Conservation (phyloP, 2,329 filamentous ascomycete species). For the Fusarium sulawesiense region DNA sequence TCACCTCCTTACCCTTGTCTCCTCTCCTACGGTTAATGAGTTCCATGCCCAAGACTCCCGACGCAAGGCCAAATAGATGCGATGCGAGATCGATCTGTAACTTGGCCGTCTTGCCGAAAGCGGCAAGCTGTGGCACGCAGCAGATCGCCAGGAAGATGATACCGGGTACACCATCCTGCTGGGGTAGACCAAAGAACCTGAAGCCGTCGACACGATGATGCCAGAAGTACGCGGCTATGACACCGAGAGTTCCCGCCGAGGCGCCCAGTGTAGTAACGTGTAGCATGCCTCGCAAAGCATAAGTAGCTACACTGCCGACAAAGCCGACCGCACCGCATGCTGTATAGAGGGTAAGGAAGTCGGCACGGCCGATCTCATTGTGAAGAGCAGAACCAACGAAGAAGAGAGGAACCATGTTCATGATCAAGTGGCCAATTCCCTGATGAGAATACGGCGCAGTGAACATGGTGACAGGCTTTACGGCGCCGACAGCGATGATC, state of each 20-base stretch:
- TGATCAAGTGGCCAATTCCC: slow-evolving; percentile 65
- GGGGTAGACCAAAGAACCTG: slow-evolving; percentile 67
- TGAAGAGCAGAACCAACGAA: slow-evolving; percentile 75
- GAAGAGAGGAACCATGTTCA: slow-evolving; percentile 75
- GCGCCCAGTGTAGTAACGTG: slow-evolving; percentile 70
- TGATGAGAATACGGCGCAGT: slow-evolving; percentile 78
- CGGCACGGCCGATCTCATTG: slow-evolving; percentile 75
- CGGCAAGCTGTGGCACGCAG: slow-evolving; percentile 62
- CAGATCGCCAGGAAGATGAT: slow-evolving; percentile 65
- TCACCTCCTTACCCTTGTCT: slow-evolving; percentile 31
- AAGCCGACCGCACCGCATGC: slow-evolving; percentile 68
- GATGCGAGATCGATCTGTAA: slow-evolving; percentile 63
- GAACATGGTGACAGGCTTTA: slow-evolving; percentile 70
- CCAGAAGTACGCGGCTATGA: slow-evolving; percentile 72
- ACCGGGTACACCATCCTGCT: slow-evolving; percentile 68
- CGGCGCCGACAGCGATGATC: slow-evolving; percentile 72
- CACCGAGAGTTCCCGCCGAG: slow-evolving; percentile 71
- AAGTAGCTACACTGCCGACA: slow-evolving; percentile 65
- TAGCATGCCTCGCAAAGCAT: slow-evolving; percentile 60
- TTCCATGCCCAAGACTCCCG: slow-evolving; percentile 58
- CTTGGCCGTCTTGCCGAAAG: slow-evolving; percentile 56
- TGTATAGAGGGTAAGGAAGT: slow-evolving; percentile 76
- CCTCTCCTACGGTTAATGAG: slow-evolving; percentile 43
- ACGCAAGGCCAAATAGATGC: slow-evolving; percentile 63
- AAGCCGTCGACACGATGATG: slow-evolving; percentile 67